Conservation (phyloP, 2,329 filamentous ascomycete genomes). For the Colletotrichum neosansevieriae region DNA sequence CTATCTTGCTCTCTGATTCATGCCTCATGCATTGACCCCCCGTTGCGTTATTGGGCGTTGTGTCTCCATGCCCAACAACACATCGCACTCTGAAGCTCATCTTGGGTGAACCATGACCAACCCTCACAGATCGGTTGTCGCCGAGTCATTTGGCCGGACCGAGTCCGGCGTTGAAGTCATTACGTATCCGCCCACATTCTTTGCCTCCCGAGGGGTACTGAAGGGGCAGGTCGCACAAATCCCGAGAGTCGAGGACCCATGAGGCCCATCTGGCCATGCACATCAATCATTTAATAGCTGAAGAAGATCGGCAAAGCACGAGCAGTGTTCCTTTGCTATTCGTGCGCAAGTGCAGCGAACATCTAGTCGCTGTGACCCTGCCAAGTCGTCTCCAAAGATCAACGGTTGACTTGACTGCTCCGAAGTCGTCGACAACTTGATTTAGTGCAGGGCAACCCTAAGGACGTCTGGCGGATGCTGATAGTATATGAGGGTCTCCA, state of each 20-base stretch:
- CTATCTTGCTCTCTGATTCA: constrained; percentile 17
- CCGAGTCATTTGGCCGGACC: constrained; percentile 35
- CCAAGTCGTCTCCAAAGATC: constrained; percentile 3
- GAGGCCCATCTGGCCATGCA: constrained; percentile 1
- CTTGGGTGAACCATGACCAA: constrained; percentile 34
- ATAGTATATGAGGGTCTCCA: background rate
- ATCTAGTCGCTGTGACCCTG: background rate
- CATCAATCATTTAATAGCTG: constrained; percentile 9
- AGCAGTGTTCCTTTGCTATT: background rate
- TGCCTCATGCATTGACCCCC: constrained; percentile 28
- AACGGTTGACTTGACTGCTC: background rate
- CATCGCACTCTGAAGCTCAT: constrained; percentile 8
- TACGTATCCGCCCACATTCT: constrained; percentile 15
- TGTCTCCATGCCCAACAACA: constrained; percentile 9
- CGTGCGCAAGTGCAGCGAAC: background rate
- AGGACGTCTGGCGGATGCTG: background rate
- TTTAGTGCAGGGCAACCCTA: background rate
- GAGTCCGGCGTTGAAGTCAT: constrained; percentile 24
- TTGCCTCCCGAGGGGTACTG: background rate
- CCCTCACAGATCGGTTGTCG: constrained; percentile 25
- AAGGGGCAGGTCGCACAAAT: constrained; percentile 1
- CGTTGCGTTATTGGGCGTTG: constrained; percentile 18
- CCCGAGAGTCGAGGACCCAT: constrained; percentile 2
- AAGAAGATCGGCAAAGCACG: constrained; percentile 1
- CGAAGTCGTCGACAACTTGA: constrained; percentile 1